A percentile compares a stretch with the other conserved stretches of the same genome.
Conservation (phyloP, 176 grass and related monocot genomes). For the Luzula sylvatica region DNA sequence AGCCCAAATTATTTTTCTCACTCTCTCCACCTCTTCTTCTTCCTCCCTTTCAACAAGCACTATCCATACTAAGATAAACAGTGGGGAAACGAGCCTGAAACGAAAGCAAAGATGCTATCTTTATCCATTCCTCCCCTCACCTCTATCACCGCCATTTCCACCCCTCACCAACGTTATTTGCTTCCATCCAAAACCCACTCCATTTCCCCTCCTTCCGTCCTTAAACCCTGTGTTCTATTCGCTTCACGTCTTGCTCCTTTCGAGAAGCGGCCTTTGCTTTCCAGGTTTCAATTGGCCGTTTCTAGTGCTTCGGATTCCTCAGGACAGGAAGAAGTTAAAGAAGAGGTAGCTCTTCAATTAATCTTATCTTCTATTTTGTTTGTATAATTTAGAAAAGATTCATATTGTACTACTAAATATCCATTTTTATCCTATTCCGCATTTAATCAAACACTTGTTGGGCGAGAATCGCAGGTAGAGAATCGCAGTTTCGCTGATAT, state of each 20-base stretch:
- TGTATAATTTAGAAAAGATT: not conserved
- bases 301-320: not conserved
- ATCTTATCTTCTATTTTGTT: not conserved
- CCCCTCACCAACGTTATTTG: conserved; percentile 1
- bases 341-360: not conserved
- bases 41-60: not conserved
- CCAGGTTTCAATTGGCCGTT: conserved; percentile 7
- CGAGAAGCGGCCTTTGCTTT: not conserved
- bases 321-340: not conserved
- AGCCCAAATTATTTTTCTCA: not conserved
- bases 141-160: conserved; percentile 2
- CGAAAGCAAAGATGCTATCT: conserved; percentile 15
- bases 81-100: not conserved
- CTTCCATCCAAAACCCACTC: conserved; percentile 12
- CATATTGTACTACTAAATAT: not conserved
- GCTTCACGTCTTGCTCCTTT: not conserved
- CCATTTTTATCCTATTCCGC: not conserved
- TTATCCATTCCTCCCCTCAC: conserved; percentile 17
- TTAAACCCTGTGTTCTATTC: conserved; percentile 2
- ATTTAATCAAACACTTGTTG: conserved; percentile 6
- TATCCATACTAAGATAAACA: not conserved
- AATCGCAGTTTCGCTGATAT: no score
- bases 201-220: not conserved
- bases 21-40: not conserved
- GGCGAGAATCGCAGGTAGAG: not conserved